Evolutionary conservation across 805 yeast species (phyloP).

Genomic region (Sugiyamaella boreocaroliniensis): DNA sequence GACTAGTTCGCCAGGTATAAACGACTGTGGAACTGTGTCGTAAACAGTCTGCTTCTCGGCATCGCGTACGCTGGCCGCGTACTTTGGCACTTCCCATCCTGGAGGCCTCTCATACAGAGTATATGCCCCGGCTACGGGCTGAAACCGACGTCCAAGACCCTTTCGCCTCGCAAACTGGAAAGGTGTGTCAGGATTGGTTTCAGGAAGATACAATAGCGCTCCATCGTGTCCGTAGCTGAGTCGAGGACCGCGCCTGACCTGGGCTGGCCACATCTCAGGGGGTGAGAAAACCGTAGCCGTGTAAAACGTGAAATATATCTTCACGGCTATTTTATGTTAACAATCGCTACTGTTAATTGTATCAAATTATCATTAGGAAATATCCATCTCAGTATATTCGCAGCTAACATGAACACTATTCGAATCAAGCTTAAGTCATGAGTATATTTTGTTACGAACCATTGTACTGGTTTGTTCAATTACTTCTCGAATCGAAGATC

Average conservation of each 20-base stretch:
- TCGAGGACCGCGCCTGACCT: constrained; percentile 34
- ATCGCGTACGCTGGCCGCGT: not conserved
- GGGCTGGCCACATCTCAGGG: constrained; percentile 35
- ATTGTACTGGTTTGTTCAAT: not conserved
- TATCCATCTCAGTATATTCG: too few species aligned
- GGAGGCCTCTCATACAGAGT: constrained; percentile 4
- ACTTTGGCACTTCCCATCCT: not conserved
- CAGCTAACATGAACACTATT: too few species aligned
- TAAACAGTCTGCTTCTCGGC: not conserved
- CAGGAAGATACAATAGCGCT: constrained; percentile 21
- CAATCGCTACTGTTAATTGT: too few species aligned
- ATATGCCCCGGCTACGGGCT: constrained; percentile 11
- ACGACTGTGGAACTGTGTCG: not conserved
- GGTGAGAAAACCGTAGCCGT: not conserved
- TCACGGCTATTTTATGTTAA: not conserved
- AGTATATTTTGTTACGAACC: too few species aligned
- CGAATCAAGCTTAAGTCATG: too few species aligned
- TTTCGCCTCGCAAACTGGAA: constrained; percentile 28
- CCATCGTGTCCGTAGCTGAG: constrained; percentile 43
- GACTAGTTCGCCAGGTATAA: constrained; percentile 9
- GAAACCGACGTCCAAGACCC: constrained; percentile 19
- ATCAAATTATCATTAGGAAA: too few species aligned
- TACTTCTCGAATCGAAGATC: constrained; percentile 65
- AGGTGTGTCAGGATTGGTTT: constrained; percentile 14
- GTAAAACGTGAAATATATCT: not conserved